Percentiles rank a stretch among this genome's conserved stretches.
Evolutionary conservation across 2,329 filamentous ascomycete species (phyloP).

Genomic region (Mycosphaerella arachidis): DNA sequence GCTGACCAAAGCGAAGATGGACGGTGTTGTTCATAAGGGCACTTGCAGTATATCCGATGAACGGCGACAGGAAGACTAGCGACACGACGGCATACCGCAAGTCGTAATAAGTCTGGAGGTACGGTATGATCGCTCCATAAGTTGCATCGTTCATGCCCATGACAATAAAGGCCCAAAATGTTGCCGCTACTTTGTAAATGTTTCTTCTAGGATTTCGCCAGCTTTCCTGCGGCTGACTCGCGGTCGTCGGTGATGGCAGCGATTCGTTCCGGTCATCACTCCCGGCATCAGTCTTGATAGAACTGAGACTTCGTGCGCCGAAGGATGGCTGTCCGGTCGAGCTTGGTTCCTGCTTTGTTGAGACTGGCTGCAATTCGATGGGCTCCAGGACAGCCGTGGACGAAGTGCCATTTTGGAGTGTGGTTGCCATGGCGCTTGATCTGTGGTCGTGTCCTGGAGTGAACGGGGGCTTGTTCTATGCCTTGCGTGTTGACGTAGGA

Average conservation of each 20-base stretch:
- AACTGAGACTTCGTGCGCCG: conserved; percentile 21
- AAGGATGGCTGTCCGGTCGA: conserved; percentile 20
- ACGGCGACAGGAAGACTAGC: conserved; percentile 62
- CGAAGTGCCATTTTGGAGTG: conserved; percentile 21
- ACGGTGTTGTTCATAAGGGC: conserved; percentile 62
- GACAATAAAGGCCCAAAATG: conserved; percentile 59
- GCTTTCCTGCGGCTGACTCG: conserved; percentile 43
- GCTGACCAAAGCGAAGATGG: conserved; percentile 62
- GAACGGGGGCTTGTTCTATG: background rate
- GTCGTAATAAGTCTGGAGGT: conserved; percentile 59
- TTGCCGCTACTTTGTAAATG: conserved; percentile 54
- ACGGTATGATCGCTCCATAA: conserved; percentile 46
- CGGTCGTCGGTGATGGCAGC: conserved; percentile 45
- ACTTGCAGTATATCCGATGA: conserved; percentile 60
- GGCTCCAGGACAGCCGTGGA: conserved; percentile 27
- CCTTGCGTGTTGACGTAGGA: background rate
- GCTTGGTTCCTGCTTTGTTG: conserved; percentile 12
- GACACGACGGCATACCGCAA: conserved; percentile 61
- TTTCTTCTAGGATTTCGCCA: conserved; percentile 64
- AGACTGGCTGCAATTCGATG: conserved; percentile 25
- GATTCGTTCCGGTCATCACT: conserved; percentile 33
- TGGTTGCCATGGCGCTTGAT: conserved; percentile 8
- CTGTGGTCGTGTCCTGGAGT: background rate
- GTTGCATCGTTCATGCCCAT: conserved; percentile 64
- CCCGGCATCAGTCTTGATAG: conserved; percentile 8